Percentiles rank a stretch among this genome's conserved stretches.
Evolutionary conservation across 164 flowering plant species (phyloP).

Genomic region (Pachysandra terminalis): DNA sequence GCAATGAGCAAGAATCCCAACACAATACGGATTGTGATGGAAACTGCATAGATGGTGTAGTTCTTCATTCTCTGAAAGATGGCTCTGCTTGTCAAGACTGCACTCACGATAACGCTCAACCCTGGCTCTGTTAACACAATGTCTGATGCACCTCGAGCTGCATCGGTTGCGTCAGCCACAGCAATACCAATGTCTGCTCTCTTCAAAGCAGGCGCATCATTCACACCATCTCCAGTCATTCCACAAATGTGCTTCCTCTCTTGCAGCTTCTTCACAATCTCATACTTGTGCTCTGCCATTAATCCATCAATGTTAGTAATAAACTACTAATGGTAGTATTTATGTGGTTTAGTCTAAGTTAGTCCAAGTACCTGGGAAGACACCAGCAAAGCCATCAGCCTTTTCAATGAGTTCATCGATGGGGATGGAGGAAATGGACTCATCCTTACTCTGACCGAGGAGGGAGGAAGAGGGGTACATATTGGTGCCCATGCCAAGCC

Average conservation of each 20-base stretch:
- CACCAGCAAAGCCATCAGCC: slow-evolving; percentile 96
- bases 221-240: slow-evolving; percentile 88
- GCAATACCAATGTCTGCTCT: slow-evolving; percentile 93
- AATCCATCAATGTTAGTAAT: no score
- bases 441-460: slow-evolving; percentile 66
- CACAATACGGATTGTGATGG: slow-evolving; percentile 87
- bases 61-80: slow-evolving; percentile 96
- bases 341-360: background rate
- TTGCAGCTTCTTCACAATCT: slow-evolving; percentile 72
- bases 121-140: slow-evolving; percentile 89
- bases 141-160: slow-evolving; percentile 85
- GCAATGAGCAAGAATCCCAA: slow-evolving; percentile 79
- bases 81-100: slow-evolving; percentile 85
- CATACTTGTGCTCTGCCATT: slow-evolving; percentile 74
- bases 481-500: slow-evolving; percentile 96
- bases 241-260: slow-evolving; percentile 81
- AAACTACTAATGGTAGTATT: no score
- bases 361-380: slow-evolving; percentile 70
- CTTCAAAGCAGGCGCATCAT: slow-evolving; percentile 84
- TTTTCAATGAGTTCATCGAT: slow-evolving; percentile 82
- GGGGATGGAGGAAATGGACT: slow-evolving; percentile 56
- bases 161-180: slow-evolving; percentile 91
- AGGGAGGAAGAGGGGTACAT: slow-evolving; percentile 93
- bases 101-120: slow-evolving; percentile 78
- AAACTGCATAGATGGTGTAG: slow-evolving; percentile 92